Evolutionary conservation across 257 asterid species (phyloP).

Genomic region (Paraleonurus japonicus): DNA sequence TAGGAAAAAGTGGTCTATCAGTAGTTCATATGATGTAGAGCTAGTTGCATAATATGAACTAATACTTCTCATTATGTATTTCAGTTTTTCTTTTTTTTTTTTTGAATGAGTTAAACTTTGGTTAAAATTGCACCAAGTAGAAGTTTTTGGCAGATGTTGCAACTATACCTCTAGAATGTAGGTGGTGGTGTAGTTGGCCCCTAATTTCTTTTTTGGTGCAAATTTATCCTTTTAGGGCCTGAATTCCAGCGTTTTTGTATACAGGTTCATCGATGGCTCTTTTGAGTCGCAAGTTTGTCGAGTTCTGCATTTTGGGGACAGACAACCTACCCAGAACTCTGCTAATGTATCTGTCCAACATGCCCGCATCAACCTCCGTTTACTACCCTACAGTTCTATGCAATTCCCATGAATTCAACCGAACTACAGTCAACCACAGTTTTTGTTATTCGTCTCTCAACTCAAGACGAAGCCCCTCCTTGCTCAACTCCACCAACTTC

Average conservation of each 20-base stretch:
- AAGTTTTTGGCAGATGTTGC: background rate
- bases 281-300: slow-evolving; percentile 73
- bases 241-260: background rate
- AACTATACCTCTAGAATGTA: background rate
- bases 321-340: slow-evolving; percentile 87
- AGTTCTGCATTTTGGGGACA: slow-evolving; percentile 71
- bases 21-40: too few species aligned
- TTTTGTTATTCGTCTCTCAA: slow-evolving; percentile 48
- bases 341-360: slow-evolving; percentile 81
- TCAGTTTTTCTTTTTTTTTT: too few species aligned
- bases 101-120: background rate
- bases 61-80: too few species aligned
- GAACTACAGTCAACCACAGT: slow-evolving; percentile 70
- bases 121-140: too few species aligned
- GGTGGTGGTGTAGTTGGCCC: background rate
- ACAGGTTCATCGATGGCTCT: slow-evolving; percentile 73
- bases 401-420: slow-evolving; percentile 67
- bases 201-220: background rate
- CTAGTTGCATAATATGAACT: too few species aligned
- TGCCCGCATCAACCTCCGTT: slow-evolving; percentile 58
- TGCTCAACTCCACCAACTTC: slow-evolving; percentile 57
- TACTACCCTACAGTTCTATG: slow-evolving; percentile 90
- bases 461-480: slow-evolving; percentile 35
- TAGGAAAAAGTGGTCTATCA: background rate
- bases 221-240: background rate